These are phyloP conservation scores for Trichoderma virens DNA, from an alignment of 495 filamentous ascomycete species.

Conservation along the genomic window DNA sequence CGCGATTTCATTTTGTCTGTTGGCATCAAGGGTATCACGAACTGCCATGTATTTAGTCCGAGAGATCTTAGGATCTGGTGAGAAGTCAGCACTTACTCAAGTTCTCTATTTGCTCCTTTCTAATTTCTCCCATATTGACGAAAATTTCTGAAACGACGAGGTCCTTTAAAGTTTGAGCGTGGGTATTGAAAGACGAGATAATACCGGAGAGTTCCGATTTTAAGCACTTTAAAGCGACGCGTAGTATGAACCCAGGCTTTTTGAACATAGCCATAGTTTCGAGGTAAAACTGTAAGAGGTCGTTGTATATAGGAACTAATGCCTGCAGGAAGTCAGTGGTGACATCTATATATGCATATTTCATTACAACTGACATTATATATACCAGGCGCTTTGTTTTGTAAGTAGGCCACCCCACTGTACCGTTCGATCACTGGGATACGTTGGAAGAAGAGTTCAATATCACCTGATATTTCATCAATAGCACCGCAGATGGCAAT, in stretches of 20 bases:
- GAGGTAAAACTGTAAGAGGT: not conserved
- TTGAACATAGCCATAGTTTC: not conserved
- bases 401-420: not conserved
- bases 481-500: not conserved
- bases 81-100: not conserved
- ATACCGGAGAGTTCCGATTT: not conserved
- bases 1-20: not conserved
- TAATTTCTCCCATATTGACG: not conserved
- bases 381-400: not conserved
- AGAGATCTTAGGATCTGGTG: not conserved
- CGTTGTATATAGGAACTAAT: not conserved
- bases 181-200: not conserved
- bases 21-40: not conserved
- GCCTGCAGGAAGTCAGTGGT: not conserved
- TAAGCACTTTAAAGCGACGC: not conserved
- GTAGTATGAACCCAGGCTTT: not conserved
- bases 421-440: not conserved
- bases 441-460: not conserved
- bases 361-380: not conserved
- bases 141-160: not conserved
- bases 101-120: not conserved
- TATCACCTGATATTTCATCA: not conserved
- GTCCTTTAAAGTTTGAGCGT: not conserved
- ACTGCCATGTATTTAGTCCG: not conserved
- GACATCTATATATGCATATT: not conserved